phyloP scores from a whole-genome alignment of 2,329 filamentous ascomycete species.

The Amphichorda felina region DNA sequence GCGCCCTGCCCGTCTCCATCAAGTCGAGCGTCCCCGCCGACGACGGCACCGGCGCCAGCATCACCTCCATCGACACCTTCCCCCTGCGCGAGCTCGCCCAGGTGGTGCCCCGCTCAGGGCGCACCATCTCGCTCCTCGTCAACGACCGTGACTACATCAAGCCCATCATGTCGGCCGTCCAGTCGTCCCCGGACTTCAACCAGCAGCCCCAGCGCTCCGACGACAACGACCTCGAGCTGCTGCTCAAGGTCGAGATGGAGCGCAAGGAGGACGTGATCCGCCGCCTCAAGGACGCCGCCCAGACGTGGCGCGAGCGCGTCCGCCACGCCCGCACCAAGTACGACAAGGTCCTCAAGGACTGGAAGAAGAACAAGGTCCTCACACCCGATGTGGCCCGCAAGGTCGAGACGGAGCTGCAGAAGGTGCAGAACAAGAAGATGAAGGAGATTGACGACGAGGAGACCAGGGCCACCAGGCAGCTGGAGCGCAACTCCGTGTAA shows the following conservation, averaged over 20 bases:
- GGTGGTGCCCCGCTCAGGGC: conserved; percentile 33
- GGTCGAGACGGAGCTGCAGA: conserved; percentile 34
- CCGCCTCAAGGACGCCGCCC: conserved; percentile 30
- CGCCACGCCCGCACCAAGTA: conserved; percentile 33
- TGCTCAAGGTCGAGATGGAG: conserved; percentile 41
- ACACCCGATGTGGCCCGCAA: conserved; percentile 35
- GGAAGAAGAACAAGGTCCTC: conserved; percentile 30
- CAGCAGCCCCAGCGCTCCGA: conserved; percentile 46
- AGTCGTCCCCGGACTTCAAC: conserved; percentile 41
- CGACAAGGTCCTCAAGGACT: conserved; percentile 35
- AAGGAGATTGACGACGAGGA: conserved; percentile 36
- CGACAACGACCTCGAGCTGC: conserved; percentile 47
- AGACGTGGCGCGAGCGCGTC: conserved; percentile 38
- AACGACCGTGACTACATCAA: conserved; percentile 33
- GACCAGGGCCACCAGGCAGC: conserved; percentile 31
- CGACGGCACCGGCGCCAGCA: conserved; percentile 7
- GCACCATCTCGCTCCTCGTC: conserved; percentile 27
- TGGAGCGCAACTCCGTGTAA: conserved; percentile 14
- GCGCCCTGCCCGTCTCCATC: conserved; percentile 28
- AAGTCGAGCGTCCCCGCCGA: conserved; percentile 13
- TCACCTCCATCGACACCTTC: conserved; percentile 15
- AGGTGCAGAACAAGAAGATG: conserved; percentile 41
- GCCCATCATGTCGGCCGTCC: conserved; percentile 43
- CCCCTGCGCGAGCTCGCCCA: conserved; percentile 44
- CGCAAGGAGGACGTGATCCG: conserved; percentile 31